phyloP scores from a whole-genome alignment of 345 rosid genomes.

The Camelina hispida region DNA sequence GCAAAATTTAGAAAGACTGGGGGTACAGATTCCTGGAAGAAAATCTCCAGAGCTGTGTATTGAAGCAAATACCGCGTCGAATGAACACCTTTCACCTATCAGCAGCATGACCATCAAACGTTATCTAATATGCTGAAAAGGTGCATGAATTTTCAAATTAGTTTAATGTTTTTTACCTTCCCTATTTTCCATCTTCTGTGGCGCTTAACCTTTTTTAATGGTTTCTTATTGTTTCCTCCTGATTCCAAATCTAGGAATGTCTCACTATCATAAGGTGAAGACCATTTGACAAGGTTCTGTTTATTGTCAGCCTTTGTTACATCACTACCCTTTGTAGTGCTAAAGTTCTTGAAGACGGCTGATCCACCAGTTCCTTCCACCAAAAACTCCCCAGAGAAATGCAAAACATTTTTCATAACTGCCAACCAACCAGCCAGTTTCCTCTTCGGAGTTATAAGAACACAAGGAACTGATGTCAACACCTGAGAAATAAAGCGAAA shows the following conservation, averaged over 20 bases:
- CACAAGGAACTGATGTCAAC: conserved; percentile 72
- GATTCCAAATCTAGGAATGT: conserved; percentile 51
- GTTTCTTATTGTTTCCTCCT: conserved; percentile 61
- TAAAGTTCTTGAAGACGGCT: conserved; percentile 76
- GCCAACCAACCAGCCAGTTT: conserved; percentile 89
- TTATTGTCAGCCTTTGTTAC: conserved; percentile 61
- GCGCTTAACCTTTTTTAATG: conserved; percentile 71
- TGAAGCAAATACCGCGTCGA: conserved; percentile 97
- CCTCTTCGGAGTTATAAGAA: conserved; percentile 90
- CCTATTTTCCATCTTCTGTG: conserved; percentile 88
- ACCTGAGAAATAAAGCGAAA: conserved; percentile 60
- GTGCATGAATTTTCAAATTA: conserved; percentile 26
- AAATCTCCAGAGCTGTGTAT: conserved; percentile 87
- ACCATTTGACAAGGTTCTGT: conserved; percentile 63
- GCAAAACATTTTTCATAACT: conserved; percentile 80
- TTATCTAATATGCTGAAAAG: conserved; percentile 32
- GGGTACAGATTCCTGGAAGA: conserved; percentile 73
- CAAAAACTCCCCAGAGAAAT: conserved; percentile 88
- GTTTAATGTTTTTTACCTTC: conserved; percentile 58
- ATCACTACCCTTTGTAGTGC: conserved; percentile 56
- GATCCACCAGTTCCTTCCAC: conserved; percentile 94
- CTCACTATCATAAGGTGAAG: conserved; percentile 56
- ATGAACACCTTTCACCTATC: conserved; percentile 81
- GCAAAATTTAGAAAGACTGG: conserved; percentile 83
- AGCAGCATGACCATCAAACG: conserved; percentile 37